phyloP scores from a whole-genome alignment of 306 rosid species.

The Fragaria iinumae region DNA sequence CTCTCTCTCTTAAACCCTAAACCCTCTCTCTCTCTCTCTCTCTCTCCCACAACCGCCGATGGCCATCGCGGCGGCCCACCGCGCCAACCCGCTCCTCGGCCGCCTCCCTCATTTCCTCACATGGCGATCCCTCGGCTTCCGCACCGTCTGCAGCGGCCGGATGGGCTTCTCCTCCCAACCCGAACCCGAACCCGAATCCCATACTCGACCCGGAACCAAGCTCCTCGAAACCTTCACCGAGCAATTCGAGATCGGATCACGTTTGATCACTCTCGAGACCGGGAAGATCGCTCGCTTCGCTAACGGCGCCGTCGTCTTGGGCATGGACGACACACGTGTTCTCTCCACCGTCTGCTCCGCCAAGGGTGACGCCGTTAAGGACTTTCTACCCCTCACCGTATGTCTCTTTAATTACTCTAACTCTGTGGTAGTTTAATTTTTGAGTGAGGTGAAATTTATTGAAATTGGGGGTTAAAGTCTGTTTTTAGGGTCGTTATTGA shows the following conservation, averaged over 20 bases:
- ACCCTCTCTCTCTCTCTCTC: too few relatives aligned
- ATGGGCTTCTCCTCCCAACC: constrained; percentile 54
- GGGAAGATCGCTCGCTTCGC: constrained; percentile 89
- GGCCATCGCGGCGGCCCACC: constrained; percentile 43
- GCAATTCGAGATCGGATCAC: constrained; percentile 81
- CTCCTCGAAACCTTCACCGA: constrained; percentile 63
- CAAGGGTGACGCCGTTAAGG: constrained; percentile 60
- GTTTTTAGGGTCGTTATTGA: background rate
- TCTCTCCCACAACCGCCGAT: background rate
- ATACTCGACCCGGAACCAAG: constrained; percentile 34
- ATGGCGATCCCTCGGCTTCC: constrained; percentile 46
- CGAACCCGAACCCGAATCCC: constrained; percentile 29
- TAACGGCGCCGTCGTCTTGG: constrained; percentile 75
- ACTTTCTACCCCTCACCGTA: constrained; percentile 93
- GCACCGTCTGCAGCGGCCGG: constrained; percentile 60
- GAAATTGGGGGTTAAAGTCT: background rate
- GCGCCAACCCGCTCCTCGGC: constrained; percentile 49
- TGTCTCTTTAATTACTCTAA: background rate
- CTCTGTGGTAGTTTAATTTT: background rate
- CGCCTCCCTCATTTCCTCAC: constrained; percentile 50
- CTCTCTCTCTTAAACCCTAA: too few relatives aligned
- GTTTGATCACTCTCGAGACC: constrained; percentile 59
- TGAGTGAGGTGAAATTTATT: background rate
- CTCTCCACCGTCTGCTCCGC: constrained; percentile 69
- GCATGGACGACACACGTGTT: constrained; percentile 69